Percentiles rank a stretch among this genome's conserved stretches.
Conservation (phyloP, 2,329 filamentous ascomycete genomes). For the Clonostachys byssicola region DNA sequence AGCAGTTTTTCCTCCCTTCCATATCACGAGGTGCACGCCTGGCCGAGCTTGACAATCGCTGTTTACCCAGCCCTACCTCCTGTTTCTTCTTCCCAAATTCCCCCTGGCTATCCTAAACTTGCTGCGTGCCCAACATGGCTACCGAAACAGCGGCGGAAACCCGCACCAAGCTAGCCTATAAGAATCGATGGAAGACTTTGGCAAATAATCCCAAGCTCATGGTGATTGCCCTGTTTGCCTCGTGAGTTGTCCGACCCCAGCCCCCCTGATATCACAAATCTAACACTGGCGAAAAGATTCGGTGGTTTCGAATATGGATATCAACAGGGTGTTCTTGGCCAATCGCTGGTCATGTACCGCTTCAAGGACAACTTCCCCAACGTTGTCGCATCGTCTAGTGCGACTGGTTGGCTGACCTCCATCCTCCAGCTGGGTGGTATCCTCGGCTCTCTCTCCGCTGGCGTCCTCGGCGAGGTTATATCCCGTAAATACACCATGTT, state of each 20-base stretch:
- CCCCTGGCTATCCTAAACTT: too few relatives aligned
- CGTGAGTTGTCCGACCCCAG: constrained; percentile 14
- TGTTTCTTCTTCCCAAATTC: too few relatives aligned
- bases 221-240: constrained; percentile 32
- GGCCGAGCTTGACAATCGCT: too few relatives aligned
- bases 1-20: too few relatives aligned
- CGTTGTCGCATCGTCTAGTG: constrained; percentile 36
- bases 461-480: constrained; percentile 42
- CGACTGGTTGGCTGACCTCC: constrained; percentile 46
- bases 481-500: constrained; percentile 49
- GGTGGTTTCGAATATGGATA: constrained; percentile 49
- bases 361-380: constrained; percentile 45
- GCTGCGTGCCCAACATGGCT: too few relatives aligned
- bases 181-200: constrained; percentile 17
- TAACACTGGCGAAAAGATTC: constrained; percentile 22
- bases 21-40: too few relatives aligned
- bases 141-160: too few relatives aligned
- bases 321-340: constrained; percentile 49
- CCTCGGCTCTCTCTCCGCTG: constrained; percentile 39
- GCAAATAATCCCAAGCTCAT: constrained; percentile 27
- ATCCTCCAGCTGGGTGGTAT: constrained; percentile 45
- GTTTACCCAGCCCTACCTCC: too few relatives aligned
- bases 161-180: too few relatives aligned
- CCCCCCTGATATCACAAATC: background rate
- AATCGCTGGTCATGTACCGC: constrained; percentile 46